Percentiles rank a stretch among this genome's conserved stretches.
Evolutionary conservation across 23 red algal species (phyloP).

Genomic region (Gracilaria gracilis): DNA sequence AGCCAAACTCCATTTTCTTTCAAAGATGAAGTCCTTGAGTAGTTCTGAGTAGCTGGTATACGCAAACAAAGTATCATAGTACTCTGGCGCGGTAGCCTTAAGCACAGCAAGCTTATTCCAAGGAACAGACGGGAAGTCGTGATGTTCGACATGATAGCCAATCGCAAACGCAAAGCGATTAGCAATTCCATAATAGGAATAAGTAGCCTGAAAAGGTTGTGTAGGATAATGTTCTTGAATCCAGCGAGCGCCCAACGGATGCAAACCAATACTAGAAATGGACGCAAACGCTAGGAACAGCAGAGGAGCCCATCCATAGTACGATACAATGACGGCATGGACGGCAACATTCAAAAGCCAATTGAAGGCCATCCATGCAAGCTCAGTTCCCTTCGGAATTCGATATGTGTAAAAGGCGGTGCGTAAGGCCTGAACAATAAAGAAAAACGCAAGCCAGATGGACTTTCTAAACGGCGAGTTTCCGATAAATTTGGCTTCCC

Average conservation of each 20-base stretch:
- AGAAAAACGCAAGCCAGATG: conserved; percentile 94
- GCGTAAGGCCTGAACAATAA: conserved; percentile 78
- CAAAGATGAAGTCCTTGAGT: conserved; percentile 95
- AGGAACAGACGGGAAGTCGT: conserved; percentile 95
- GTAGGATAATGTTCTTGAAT: conserved; percentile 99
- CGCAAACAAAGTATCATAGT: conserved; percentile 95
- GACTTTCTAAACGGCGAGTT: conserved; percentile 90
- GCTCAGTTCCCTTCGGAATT: conserved; percentile 72
- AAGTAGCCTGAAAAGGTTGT: conserved; percentile 97
- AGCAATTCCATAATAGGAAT: conserved; percentile 97
- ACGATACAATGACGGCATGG: conserved; percentile 18
- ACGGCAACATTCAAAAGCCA: conserved; percentile 39
- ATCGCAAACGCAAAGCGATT: conserved; percentile 99
- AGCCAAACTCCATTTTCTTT: conserved; percentile 90
- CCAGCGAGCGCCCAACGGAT: conserved; percentile 99
- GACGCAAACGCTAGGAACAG: conserved; percentile 78
- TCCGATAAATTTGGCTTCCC: conserved; percentile 94
- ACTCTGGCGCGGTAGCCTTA: conserved; percentile 85
- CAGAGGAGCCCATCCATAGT: conserved; percentile 61
- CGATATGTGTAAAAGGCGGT: conserved; percentile 85
- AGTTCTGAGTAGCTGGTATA: conserved; percentile 91
- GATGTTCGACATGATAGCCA: conserved; percentile 99
- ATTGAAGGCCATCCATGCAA: conserved; percentile 83
- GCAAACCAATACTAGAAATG: conserved; percentile 88
- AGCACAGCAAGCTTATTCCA: conserved; percentile 79